A percentile compares a stretch with the other conserved stretches of the same genome.
phyloP scores from a whole-genome alignment of 306 rosid species.

The Carpinus fangiana region DNA sequence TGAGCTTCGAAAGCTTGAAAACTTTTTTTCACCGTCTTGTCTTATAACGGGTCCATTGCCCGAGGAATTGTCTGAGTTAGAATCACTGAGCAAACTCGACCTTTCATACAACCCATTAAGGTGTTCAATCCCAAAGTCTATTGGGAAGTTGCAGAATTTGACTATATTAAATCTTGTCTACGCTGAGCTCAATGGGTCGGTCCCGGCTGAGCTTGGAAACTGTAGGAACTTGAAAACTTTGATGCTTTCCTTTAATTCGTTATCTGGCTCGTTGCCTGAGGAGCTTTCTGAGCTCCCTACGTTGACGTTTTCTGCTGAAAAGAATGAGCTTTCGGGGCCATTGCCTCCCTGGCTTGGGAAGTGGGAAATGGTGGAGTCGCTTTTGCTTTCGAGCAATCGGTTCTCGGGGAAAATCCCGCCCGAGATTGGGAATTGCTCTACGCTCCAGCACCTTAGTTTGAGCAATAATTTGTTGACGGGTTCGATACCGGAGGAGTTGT shows the following conservation, averaged over 20 bases:
- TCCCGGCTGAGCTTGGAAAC: constrained; percentile 81
- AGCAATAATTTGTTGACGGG: constrained; percentile 73
- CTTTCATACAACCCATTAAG: constrained; percentile 83
- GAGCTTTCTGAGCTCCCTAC: constrained; percentile 79
- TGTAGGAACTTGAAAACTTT: constrained; percentile 62
- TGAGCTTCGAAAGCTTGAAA: constrained; percentile 57
- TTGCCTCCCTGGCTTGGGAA: constrained; percentile 89
- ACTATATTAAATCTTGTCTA: constrained; percentile 55
- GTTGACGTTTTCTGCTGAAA: constrained; percentile 73
- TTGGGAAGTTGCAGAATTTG: constrained; percentile 71
- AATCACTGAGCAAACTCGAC: constrained; percentile 63
- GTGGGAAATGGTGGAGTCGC: constrained; percentile 53
- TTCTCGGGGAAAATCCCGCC: constrained; percentile 78
- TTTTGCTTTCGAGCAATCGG: constrained; percentile 64
- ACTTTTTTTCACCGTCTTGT: constrained; percentile 59
- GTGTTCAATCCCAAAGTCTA: constrained; percentile 74
- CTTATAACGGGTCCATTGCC: constrained; percentile 86
- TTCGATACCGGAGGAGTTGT: constrained; percentile 69
- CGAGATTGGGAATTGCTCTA: constrained; percentile 83
- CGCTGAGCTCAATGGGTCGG: constrained; percentile 70
- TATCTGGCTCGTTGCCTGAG: constrained; percentile 77
- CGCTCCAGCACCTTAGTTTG: constrained; percentile 65
- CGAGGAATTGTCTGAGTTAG: constrained; percentile 60
- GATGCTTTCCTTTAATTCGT: constrained; percentile 77
- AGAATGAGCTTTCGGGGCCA: constrained; percentile 76